These are phyloP conservation scores for Osmanthus fragrans DNA, from an alignment of 257 asterid species.

Conservation along the genomic window DNA sequence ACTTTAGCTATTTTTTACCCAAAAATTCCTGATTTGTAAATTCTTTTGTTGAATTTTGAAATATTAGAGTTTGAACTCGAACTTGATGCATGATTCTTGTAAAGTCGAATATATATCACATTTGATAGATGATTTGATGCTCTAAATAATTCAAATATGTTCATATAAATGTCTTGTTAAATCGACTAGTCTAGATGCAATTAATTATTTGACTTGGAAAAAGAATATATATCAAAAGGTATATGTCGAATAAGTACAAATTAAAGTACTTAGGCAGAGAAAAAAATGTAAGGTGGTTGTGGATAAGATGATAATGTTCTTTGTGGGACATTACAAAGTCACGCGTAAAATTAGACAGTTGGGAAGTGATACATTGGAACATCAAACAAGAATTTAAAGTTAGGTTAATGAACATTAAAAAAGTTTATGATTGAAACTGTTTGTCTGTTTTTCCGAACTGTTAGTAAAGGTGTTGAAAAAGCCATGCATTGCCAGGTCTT, in stretches of 20 bases:
- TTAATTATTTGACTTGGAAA: not conserved
- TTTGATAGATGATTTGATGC: not conserved
- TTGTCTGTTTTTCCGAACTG: conserved; percentile 11
- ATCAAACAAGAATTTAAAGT: not conserved
- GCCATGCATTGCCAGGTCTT: not conserved
- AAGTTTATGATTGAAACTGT: conserved; percentile 23
- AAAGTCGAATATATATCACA: not conserved
- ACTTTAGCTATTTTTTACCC: too few relatives aligned
- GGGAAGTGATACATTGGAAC: conserved; percentile 1
- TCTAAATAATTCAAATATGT: conserved; percentile 6
- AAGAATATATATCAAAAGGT: not conserved
- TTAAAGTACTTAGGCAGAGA: not conserved
- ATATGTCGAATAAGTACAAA: not conserved
- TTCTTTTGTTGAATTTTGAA: not conserved
- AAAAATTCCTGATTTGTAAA: not conserved
- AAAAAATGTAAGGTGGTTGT: not conserved
- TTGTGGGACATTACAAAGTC: conserved; percentile 27
- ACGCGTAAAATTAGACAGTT: conserved; percentile 27
- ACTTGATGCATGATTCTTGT: not conserved
- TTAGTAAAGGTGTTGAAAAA: not conserved
- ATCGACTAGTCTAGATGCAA: not conserved
- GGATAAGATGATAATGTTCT: conserved; percentile 24
- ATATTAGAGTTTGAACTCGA: not conserved
- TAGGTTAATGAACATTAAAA: conserved; percentile 7
- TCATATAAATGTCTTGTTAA: not conserved